Base-by-base conservation (phyloP, 2,329 filamentous ascomycete species). In the Trichoderma afroharzianum region DNA sequence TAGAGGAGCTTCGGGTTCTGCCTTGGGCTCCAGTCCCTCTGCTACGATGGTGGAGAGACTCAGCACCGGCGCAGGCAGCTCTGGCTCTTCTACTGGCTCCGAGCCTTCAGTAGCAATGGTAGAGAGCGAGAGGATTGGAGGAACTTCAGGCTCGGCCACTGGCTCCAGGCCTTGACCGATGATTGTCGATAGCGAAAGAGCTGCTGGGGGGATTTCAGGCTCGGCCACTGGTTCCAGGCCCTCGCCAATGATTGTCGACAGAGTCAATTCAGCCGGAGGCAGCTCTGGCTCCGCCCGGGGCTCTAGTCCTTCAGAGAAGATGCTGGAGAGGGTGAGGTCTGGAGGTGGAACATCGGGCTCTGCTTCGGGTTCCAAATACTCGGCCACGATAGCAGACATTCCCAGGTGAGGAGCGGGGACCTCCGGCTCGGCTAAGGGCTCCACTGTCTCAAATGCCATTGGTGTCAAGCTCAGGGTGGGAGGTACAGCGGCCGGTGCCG, bases 191-290 rank as follows among this genome's bases (percentile, higher is more conserved):
- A 81, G 53, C n/a, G 73, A 73, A 30, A 81, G 73, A 3, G 63
- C 62, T 1, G 77, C 75, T 9, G 63, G 63, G 1, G 73, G 63
- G 1, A 71, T 71, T 53, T 74, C 72, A 2, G 76, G 71, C 69
- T 85, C 84, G 3, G 79, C 75, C 4, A 79, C 66, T 14, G 84
- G 84, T 74, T 83, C 81, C 3, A 86, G 79, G 32, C 77, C 77
- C 73, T 85, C 80, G 11, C 80, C 77, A 15, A 82, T 75, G 58
- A 81, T 77, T 24, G 73, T 74, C 36, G 77, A 81, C 50, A 81
- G 77, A 73, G 76, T 80, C 59, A 82, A 78, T n/a, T 76, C 70
- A 7, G 79, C 79, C 18, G 82, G 77, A 21, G 79, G 76, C 4
- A 78, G 75, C 32, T 73, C 72, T 2, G 72, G 70, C 63, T 80